Conservation (phyloP, 2,329 filamentous ascomycete genomes). For the Beauveria sp. region DNA sequence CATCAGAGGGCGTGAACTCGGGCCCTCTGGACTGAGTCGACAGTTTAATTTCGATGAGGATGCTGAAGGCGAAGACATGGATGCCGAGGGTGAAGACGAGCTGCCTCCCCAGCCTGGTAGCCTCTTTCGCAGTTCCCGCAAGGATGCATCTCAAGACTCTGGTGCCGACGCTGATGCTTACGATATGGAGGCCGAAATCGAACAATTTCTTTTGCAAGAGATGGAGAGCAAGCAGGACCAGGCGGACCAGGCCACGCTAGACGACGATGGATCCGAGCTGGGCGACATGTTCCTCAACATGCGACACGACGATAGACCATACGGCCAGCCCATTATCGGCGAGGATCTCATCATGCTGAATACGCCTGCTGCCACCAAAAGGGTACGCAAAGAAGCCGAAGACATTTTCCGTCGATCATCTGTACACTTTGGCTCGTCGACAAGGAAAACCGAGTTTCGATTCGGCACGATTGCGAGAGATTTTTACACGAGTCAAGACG, state of each 20-base stretch:
- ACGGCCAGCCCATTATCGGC: conserved; percentile 31
- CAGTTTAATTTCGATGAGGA: conserved; percentile 30
- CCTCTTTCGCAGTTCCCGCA: conserved; percentile 24
- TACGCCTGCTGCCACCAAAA: conserved; percentile 46
- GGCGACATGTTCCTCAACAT: conserved; percentile 44
- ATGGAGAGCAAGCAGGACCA: conserved; percentile 28
- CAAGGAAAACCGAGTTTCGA: conserved; percentile 49
- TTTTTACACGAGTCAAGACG: conserved; percentile 48
- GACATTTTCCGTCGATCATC: conserved; percentile 47
- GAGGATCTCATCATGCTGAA: conserved; percentile 47
- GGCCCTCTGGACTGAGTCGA: conserved; percentile 45
- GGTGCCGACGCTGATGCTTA: conserved; percentile 22
- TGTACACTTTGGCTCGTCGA: conserved; percentile 32
- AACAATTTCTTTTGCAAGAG: conserved; percentile 26
- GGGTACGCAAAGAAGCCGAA: conserved; percentile 47
- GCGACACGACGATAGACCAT: conserved; percentile 33
- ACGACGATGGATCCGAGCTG: conserved; percentile 32
- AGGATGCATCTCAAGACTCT: conserved; percentile 4
- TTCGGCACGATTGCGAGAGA: conserved; percentile 67
- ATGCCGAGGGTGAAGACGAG: conserved; percentile 28
- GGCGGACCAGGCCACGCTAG: conserved; percentile 31
- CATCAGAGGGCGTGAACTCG: conserved; percentile 32
- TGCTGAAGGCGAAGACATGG: conserved; percentile 22
- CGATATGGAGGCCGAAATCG: conserved; percentile 28
- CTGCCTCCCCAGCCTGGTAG: conserved; percentile 24